Base-by-base conservation (phyloP, 2,329 filamentous ascomycete genomes). In the Penicillium sp. region DNA sequence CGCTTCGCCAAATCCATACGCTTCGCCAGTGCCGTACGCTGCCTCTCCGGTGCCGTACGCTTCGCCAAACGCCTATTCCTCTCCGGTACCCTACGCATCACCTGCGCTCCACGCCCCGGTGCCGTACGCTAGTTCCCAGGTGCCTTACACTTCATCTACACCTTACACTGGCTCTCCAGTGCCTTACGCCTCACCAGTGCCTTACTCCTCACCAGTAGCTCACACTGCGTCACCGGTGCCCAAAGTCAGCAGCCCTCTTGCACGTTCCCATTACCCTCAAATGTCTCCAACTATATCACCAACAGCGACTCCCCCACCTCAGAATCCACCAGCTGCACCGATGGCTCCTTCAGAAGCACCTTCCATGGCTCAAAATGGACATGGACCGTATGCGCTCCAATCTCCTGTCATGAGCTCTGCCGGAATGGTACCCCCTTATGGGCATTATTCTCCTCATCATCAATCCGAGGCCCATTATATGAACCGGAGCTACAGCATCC, bases 221-320 rank as follows among this genome's bases (percentile, higher is more conserved):
- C 59, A 65, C 46, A 53, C 46, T 50, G 62, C 65, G 21, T 71
- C 70, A 11, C 70, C 70, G 2, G 51, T 68, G 3, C 66, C 69
- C 45, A 72, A 72, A 63, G 61, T 70, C 50, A 68, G 68, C 66
- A 75, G 70, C 48, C 75, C 75, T 23, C 68, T 74, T 46, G 68
- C 72, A 46, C 69, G 69, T 52, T 64, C 65, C n/a, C 64, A 64
- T 53, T 61, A 62, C 25, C 64, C 68, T n/a, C 75, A 77, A 62
- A 68, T 68, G 44, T 72, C 73, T 43, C 70, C 73, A 23, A 62
- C 64, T 58, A 71, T 75, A 63, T 74, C 73, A 27, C 67, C 70
- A 11, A 67, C 69, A 36, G 68, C 68, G 43, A 66, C 68, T 46
- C 65, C 70, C 27, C 65, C 67, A 8, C 53, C 53, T 38, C 46